Evolutionary conservation across 1,139 yeast genomes (phyloP).

Genomic region (Pneumocystis jirovecii): DNA sequence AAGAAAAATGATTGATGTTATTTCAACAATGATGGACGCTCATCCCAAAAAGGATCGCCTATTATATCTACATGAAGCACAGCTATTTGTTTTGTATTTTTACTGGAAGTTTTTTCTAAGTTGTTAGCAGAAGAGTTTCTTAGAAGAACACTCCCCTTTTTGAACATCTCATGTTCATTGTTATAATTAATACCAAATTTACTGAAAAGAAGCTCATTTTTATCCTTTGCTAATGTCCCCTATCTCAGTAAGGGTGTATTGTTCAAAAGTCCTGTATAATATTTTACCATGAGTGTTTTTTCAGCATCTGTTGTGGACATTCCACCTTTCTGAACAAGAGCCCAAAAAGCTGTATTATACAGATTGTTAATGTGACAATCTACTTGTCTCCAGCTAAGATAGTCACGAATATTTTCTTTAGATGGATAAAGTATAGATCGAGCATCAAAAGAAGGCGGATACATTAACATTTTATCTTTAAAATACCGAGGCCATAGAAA

Average conservation of each 20-base stretch:
- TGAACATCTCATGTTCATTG: conserved; percentile 72
- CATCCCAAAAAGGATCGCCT: conserved; percentile 42
- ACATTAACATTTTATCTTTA: conserved; percentile 30
- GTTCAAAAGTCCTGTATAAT: too few species aligned
- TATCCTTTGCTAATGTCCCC: conserved; percentile 69
- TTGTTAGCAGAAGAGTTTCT: conserved; percentile 28
- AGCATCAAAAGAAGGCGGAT: conserved; percentile 79
- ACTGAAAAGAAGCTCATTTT: conserved; percentile 67
- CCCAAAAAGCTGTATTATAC: conserved; percentile 90
- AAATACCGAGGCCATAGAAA: conserved; percentile 50
- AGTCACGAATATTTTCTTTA: conserved; percentile 47
- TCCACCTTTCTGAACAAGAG: conserved; percentile 57
- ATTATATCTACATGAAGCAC: conserved; percentile 44
- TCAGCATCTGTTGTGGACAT: conserved; percentile 65
- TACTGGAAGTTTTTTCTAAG: conserved; percentile 34
- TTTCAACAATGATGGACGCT: conserved; percentile 17
- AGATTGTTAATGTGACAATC: conserved; percentile 93
- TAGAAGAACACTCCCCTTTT: conserved; percentile 66
- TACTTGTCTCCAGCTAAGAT: conserved; percentile 88
- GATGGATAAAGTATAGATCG: conserved; percentile 80
- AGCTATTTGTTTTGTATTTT: conserved; percentile 36
- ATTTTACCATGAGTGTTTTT: conserved; percentile 27
- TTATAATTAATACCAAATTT: conserved; percentile 79
- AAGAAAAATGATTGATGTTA: background rate
- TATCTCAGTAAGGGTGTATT: background rate